These are phyloP conservation scores for Eucalyptus camaldulensis DNA, from an alignment of 345 rosid species.

Conservation along the genomic window DNA sequence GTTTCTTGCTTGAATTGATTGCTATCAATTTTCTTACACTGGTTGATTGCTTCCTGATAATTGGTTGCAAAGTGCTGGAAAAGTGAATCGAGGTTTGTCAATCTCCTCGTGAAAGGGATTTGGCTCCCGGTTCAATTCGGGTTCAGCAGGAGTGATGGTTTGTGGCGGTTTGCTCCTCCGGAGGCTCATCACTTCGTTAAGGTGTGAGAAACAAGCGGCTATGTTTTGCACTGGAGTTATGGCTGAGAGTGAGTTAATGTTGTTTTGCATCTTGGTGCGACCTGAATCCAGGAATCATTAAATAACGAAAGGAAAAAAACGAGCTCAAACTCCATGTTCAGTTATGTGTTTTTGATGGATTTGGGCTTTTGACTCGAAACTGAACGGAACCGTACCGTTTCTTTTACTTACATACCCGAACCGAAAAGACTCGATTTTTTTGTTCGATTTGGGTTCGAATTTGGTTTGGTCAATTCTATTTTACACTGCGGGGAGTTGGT, in stretches of 20 bases:
- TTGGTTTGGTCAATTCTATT: neutral
- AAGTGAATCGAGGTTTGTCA: neutral
- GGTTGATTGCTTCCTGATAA: neutral
- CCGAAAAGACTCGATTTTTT: neutral
- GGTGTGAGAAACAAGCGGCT: neutral
- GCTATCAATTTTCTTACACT: neutral
- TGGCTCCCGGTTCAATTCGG: neutral
- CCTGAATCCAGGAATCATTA: neutral
- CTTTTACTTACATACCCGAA: neutral
- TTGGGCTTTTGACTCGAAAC: neutral
- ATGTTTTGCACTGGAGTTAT: no score
- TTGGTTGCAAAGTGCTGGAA: neutral
- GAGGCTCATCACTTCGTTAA: neutral
- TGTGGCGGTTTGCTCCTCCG: neutral
- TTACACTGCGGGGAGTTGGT: neutral
- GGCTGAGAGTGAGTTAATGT: neutral
- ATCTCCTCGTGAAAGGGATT: neutral
- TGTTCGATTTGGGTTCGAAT: neutral
- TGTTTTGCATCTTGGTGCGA: neutral
- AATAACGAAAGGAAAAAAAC: neutral
- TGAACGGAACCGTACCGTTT: neutral
- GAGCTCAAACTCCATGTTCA: neutral
- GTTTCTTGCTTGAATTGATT: neutral
- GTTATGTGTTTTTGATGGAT: neutral
- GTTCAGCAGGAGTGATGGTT: neutral